A percentile compares a stretch with the other conserved stretches of the same genome.
Conservation (phyloP, 2,329 filamentous ascomycete species). For the Penicillium sp. region DNA sequence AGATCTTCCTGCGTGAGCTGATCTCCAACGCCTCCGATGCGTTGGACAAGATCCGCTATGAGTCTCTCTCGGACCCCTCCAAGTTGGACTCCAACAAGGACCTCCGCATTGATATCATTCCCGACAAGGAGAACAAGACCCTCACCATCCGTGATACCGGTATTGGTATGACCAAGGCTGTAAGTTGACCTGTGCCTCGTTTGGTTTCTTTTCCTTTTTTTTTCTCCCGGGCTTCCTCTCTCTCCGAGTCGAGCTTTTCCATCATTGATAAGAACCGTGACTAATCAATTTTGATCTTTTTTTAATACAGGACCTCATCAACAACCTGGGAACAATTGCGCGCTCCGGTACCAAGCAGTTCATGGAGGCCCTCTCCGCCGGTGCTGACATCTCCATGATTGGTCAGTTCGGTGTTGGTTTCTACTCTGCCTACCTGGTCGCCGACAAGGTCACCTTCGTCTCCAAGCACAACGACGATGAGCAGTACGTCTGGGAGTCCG, state of each 20-base stretch:
- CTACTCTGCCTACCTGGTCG: conserved; percentile 99
- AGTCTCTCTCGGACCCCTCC: conserved; percentile 91
- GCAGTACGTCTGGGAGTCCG: conserved; percentile 99
- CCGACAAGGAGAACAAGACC: conserved; percentile 95
- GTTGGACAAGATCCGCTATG: conserved; percentile 99
- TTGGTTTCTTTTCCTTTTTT: too few species aligned
- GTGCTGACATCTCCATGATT: conserved; percentile 99
- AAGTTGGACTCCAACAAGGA: conserved; percentile 98
- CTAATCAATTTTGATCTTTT: not conserved
- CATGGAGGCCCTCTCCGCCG: conserved; percentile 98
- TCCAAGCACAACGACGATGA: conserved; percentile 99
- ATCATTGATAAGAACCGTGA: too few species aligned
- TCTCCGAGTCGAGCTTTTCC: too few species aligned
- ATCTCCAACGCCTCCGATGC: conserved; percentile 99
- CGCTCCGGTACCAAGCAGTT: conserved; percentile 99
- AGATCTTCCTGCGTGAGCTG: conserved; percentile 98
- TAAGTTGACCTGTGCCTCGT: conserved; percentile 48
- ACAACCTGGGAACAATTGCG: conserved; percentile 99
- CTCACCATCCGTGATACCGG: conserved; percentile 94
- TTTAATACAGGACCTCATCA: conserved; percentile 85
- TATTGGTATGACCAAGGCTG: conserved; percentile 99
- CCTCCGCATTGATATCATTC: conserved; percentile 97
- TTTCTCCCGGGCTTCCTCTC: too few species aligned
- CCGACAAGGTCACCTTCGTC: conserved; percentile 88
- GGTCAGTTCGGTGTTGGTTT: conserved; percentile 99